Evolutionary conservation across 768 basidiomycete species (phyloP).

Genomic region (Lactarius hatsudake): DNA sequence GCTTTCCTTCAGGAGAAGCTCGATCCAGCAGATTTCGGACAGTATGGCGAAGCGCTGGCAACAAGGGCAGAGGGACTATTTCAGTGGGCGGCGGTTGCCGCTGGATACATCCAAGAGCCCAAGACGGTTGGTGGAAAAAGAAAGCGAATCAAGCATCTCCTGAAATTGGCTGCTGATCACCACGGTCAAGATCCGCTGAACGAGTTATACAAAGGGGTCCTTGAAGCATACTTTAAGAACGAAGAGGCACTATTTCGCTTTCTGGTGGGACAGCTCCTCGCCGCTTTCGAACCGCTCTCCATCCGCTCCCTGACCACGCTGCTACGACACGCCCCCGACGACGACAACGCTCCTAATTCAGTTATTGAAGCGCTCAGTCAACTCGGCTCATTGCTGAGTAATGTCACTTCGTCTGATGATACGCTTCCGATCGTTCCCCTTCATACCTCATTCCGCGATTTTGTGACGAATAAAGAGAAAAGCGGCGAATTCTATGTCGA

Average conservation of each 20-base stretch:
- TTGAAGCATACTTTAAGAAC: background rate
- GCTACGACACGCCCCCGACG: background rate
- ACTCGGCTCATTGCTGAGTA: conserved; percentile 5
- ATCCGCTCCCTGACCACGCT: background rate
- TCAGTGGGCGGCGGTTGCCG: background rate
- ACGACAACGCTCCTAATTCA: background rate
- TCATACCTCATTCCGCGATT: background rate
- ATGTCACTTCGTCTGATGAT: background rate
- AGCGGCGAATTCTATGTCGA: background rate
- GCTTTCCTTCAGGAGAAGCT: background rate
- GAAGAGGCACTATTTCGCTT: background rate
- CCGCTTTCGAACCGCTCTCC: conserved; percentile 6
- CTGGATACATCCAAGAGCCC: background rate
- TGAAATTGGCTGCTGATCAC: background rate
- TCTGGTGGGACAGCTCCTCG: conserved; percentile 6
- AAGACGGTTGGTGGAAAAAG: background rate
- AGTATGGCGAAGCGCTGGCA: background rate
- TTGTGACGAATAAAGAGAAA: background rate
- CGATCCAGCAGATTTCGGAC: too few species aligned
- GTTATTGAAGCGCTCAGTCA: background rate
- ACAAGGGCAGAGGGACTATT: background rate
- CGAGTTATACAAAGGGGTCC: background rate
- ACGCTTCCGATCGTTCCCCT: conserved; percentile 1
- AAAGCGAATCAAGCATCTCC: background rate
- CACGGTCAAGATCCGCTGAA: background rate